phyloP scores from a whole-genome alignment of 2,329 filamentous ascomycete genomes.

The Exserohilum turcica region DNA sequence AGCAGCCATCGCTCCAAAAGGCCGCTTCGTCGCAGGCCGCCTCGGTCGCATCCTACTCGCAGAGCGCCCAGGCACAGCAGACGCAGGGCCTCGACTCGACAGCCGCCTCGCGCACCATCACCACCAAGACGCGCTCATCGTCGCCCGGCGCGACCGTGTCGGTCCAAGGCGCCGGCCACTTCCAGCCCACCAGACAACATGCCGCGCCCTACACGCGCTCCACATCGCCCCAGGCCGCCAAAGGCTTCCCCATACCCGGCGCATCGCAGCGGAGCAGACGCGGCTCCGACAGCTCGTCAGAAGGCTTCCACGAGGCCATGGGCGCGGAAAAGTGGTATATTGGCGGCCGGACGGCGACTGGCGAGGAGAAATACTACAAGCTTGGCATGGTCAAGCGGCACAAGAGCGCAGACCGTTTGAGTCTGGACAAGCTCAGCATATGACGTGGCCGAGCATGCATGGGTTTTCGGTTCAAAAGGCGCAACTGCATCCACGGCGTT shows the following conservation, averaged over 20 bases:
- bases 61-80: conserved; percentile 44
- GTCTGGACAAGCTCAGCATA: conserved; percentile 75
- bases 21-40: conserved; percentile 53
- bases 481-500: conserved; percentile 40
- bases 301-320: conserved; percentile 74
- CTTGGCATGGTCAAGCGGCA: conserved; percentile 75
- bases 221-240: conserved; percentile 43
- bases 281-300: conserved; percentile 75
- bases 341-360: conserved; percentile 73
- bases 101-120: conserved; percentile 49
- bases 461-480: conserved; percentile 6
- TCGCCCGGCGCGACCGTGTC: conserved; percentile 46
- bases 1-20: conserved; percentile 66
- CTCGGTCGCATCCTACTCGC: conserved; percentile 45
- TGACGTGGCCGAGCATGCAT: conserved; percentile 48
- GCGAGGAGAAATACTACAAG: conserved; percentile 84
- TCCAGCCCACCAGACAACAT: conserved; percentile 51
- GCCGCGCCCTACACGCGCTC: conserved; percentile 47
- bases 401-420: conserved; percentile 74
- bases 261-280: conserved; percentile 55
- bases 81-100: conserved; percentile 47
- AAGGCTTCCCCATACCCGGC: conserved; percentile 45
- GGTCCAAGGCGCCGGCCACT: conserved; percentile 46
- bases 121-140: conserved; percentile 40
- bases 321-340: conserved; percentile 83